Percentiles rank a stretch among this genome's conserved stretches.
phyloP scores from a whole-genome alignment of 2,329 filamentous ascomycete species.

The Aspergillus caelatus region DNA sequence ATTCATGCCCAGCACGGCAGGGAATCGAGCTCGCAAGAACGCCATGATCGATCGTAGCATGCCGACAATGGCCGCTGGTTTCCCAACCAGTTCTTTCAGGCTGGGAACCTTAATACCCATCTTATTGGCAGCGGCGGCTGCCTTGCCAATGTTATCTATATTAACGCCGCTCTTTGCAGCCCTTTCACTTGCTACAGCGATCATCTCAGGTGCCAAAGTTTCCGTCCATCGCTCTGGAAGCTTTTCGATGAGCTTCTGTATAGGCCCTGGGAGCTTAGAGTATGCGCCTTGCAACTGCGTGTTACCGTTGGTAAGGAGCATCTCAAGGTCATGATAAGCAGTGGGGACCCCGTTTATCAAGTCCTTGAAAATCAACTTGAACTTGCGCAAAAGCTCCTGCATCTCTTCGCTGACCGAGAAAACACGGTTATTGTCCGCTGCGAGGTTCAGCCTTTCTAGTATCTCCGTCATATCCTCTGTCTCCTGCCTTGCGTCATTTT shows the following conservation, averaged over 20 bases:
- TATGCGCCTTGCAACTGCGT: slow-evolving; percentile 66
- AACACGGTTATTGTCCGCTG: slow-evolving; percentile 80
- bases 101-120: slow-evolving; percentile 70
- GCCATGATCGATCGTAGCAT: slow-evolving; percentile 90
- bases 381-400: slow-evolving; percentile 76
- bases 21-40: slow-evolving; percentile 83
- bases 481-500: slow-evolving; percentile 58
- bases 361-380: slow-evolving; percentile 90
- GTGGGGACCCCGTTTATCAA: slow-evolving; percentile 90
- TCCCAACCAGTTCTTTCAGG: slow-evolving; percentile 77
- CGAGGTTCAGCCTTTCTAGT: slow-evolving; percentile 81
- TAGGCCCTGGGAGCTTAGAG: slow-evolving; percentile 69
- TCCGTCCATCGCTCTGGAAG: slow-evolving; percentile 80
- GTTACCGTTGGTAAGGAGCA: slow-evolving; percentile 65
- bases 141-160: slow-evolving; percentile 53
- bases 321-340: slow-evolving; percentile 85
- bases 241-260: slow-evolving; percentile 84
- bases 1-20: slow-evolving; percentile 87
- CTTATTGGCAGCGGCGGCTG: slow-evolving; percentile 64
- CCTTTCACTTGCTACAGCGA: slow-evolving; percentile 77
- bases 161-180: slow-evolving; percentile 61
- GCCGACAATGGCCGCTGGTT: slow-evolving; percentile 81
- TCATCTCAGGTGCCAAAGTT: slow-evolving; percentile 75
- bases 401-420: slow-evolving; percentile 85
- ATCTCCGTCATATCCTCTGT: slow-evolving; percentile 74